Percentiles rank a stretch among this genome's conserved stretches.
These are phyloP conservation scores for Apiospora arundinis DNA, from an alignment of 2,329 filamentous ascomycete genomes.

Conservation along the genomic window DNA sequence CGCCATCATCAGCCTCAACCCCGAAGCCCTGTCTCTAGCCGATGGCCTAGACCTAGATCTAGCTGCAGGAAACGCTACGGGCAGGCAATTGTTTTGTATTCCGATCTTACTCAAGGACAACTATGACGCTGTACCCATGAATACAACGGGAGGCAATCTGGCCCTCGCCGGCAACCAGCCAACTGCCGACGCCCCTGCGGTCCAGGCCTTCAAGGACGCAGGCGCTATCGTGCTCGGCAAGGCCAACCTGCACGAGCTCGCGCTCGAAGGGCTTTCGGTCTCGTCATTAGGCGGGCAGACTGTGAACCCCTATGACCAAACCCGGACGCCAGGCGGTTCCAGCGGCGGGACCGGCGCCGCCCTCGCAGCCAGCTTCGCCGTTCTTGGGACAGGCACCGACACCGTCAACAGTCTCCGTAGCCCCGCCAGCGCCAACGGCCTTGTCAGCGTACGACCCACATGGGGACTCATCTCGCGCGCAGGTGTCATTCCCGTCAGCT, in stretches of 20 bases:
- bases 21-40: conserved; percentile 49
- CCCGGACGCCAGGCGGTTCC: conserved; percentile 68
- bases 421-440: conserved; percentile 65
- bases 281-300: conserved; percentile 70
- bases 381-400: conserved; percentile 65
- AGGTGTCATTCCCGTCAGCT: conserved; percentile 62
- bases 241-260: conserved; percentile 67
- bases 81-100: conserved; percentile 62
- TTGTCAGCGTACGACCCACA: conserved; percentile 66
- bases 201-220: conserved; percentile 54
- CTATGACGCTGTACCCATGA: conserved; percentile 60
- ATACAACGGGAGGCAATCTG: conserved; percentile 62
- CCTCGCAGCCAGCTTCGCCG: conserved; percentile 59
- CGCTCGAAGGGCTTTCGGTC: conserved; percentile 67
- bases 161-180: conserved; percentile 55
- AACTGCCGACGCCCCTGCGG: conserved; percentile 53
- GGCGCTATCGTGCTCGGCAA: conserved; percentile 67
- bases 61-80: conserved; percentile 51
- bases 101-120: conserved; percentile 71
- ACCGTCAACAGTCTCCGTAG: conserved; percentile 68
- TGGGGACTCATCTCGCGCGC: conserved; percentile 55
- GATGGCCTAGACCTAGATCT: conserved; percentile 55
- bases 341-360: conserved; percentile 69
- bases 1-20: conserved; percentile 61
- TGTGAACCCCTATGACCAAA: conserved; percentile 66